These are phyloP conservation scores for Hypoxylon lienhwacheense DNA, from an alignment of 495 filamentous ascomycete species.

Conservation along the genomic window DNA sequence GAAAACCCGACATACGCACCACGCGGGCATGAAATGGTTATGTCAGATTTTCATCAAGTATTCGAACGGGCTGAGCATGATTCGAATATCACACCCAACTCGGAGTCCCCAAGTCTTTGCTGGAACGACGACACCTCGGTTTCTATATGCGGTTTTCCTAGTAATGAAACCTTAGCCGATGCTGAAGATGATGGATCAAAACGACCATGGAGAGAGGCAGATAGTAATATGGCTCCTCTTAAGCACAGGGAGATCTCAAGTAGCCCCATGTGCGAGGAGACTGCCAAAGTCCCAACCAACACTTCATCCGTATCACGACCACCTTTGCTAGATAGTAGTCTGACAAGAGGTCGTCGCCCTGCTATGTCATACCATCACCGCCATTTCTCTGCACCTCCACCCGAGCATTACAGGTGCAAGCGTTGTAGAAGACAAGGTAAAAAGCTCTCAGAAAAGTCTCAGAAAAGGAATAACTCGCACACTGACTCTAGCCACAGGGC, in stretches of 20 bases:
- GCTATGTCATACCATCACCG: background rate
- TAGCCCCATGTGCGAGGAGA: slow-evolving; percentile 4
- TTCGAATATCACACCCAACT: background rate
- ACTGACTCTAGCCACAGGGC: slow-evolving; percentile 42
- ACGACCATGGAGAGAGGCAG: slow-evolving; percentile 4
- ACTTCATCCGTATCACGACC: too few species aligned
- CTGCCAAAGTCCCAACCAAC: background rate
- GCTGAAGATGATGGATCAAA: too few species aligned
- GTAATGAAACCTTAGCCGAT: too few species aligned
- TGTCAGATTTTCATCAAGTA: slow-evolving; percentile 26
- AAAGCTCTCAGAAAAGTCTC: background rate
- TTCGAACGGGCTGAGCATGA: background rate
- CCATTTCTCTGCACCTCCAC: background rate
- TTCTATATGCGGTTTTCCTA: background rate
- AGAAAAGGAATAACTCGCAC: background rate
- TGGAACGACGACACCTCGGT: background rate
- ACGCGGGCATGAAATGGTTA: slow-evolving; percentile 34
- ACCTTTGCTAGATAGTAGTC: too few species aligned
- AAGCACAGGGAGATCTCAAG: background rate
- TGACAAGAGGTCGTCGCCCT: background rate
- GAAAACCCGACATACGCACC: slow-evolving; percentile 24
- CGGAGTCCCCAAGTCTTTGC: background rate
- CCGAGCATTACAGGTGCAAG: slow-evolving; percentile 38
- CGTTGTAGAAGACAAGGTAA: slow-evolving; percentile 43
- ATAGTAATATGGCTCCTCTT: slow-evolving; percentile 14